Conservation (phyloP, 257 asterid genomes). For the Prunella vulgaris region DNA sequence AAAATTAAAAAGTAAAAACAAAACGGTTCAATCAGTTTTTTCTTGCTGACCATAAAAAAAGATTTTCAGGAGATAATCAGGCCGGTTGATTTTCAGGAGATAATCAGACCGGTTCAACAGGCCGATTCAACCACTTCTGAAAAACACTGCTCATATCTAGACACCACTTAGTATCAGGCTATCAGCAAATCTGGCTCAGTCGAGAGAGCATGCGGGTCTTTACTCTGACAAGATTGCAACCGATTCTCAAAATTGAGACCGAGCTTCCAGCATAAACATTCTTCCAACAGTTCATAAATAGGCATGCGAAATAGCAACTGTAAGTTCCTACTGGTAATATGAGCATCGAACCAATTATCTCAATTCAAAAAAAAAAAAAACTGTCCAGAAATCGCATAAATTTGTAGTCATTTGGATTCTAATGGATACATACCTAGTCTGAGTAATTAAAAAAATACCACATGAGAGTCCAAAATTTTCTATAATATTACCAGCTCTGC, state of each 20-base stretch:
- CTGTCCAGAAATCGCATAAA: background rate
- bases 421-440: background rate
- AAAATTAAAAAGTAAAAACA: no score
- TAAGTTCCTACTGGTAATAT: background rate
- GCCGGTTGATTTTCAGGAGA: no score
- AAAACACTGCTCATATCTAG: no score
- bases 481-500: constrained; percentile 2
- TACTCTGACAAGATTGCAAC: background rate
- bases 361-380: constrained; percentile 8
- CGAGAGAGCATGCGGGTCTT: background rate
- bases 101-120: no score
- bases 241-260: background rate
- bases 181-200: background rate
- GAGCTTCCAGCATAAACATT: background rate
- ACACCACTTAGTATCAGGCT: no score
- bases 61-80: no score
- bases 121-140: no score
- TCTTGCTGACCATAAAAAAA: no score
- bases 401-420: background rate
- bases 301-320: background rate
- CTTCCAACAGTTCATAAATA: background rate
- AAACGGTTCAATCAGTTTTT: no score
- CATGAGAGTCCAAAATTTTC: constrained; percentile 10
- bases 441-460: background rate
- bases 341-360: background rate